phyloP scores from a whole-genome alignment of 495 filamentous ascomycete species.

The Talaromyces adpressus region DNA sequence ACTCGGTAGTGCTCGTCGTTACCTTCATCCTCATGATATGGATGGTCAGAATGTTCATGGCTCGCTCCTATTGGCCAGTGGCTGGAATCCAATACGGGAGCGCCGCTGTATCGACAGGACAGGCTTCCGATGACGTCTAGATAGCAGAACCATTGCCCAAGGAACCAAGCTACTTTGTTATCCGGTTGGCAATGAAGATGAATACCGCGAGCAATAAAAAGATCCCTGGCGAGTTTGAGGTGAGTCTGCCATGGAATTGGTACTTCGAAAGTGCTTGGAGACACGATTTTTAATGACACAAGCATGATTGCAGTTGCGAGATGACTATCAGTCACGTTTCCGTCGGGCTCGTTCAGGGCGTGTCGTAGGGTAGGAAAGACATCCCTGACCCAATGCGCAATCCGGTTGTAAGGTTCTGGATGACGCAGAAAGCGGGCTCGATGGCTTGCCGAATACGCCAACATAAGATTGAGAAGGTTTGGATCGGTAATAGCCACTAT shows the following conservation, averaged over 20 bases:
- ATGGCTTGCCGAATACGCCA: conserved; percentile 79
- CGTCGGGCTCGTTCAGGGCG: conserved; percentile 48
- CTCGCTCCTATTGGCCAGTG: conserved; percentile 49
- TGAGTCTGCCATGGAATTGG: conserved; percentile 72
- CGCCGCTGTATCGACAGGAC: conserved; percentile 58
- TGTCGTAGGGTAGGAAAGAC: conserved; percentile 68
- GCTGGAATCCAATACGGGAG: conserved; percentile 39
- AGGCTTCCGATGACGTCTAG: conserved; percentile 74
- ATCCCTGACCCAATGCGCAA: conserved; percentile 70
- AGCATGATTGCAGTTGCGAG: conserved; percentile 84
- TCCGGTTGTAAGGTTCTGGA: conserved; percentile 68
- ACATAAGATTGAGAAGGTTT: conserved; percentile 67
- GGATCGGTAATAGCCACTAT: conserved; percentile 59
- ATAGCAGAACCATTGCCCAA: conserved; percentile 83
- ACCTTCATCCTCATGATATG: conserved; percentile 15
- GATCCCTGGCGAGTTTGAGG: conserved; percentile 65
- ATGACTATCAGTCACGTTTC: conserved; percentile 65
- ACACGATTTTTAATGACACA: conserved; percentile 78
- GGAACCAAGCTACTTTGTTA: conserved; percentile 69
- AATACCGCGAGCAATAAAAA: conserved; percentile 62
- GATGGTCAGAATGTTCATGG: conserved; percentile 13
- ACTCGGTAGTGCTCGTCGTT: conserved; percentile 57
- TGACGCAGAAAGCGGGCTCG: conserved; percentile 70
- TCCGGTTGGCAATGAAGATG: conserved; percentile 42
- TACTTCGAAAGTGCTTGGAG: conserved; percentile 71